phyloP scores from a whole-genome alignment of 352 stramenopile species.

The Pythium coloratum region DNA sequence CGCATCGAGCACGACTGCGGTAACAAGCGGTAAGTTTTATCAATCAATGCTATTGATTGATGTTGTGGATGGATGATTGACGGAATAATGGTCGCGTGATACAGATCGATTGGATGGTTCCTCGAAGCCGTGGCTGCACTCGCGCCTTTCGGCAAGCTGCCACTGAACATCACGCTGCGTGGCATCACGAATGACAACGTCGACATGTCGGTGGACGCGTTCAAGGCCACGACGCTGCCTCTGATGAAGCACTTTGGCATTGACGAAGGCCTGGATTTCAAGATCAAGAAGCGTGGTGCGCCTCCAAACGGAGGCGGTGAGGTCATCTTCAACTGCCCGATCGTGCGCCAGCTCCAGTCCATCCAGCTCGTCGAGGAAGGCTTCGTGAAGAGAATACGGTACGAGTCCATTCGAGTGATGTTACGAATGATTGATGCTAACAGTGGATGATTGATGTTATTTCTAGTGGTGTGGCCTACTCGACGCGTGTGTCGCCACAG shows the following conservation, averaged over 20 bases:
- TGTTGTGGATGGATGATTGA: neutral
- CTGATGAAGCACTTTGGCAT: slow-evolving; percentile 96
- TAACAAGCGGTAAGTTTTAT: slow-evolving; percentile 43
- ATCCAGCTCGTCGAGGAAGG: slow-evolving; percentile 96
- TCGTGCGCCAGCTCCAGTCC: slow-evolving; percentile 93
- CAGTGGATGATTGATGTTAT: neutral
- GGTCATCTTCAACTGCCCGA: slow-evolving; percentile 94
- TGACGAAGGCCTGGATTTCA: slow-evolving; percentile 85
- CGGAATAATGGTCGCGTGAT: neutral
- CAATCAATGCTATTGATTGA: neutral
- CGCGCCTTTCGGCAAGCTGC: slow-evolving; percentile 96
- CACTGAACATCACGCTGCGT: slow-evolving; percentile 91
- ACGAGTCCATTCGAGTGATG: neutral
- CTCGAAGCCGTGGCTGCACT: slow-evolving; percentile 97
- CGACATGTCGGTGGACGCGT: slow-evolving; percentile 92
- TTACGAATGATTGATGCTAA: neutral
- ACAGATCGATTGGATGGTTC: slow-evolving; percentile 96
- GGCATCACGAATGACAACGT: slow-evolving; percentile 96
- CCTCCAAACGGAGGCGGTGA: slow-evolving; percentile 79
- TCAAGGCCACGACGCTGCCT: slow-evolving; percentile 94
- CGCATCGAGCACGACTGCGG: slow-evolving; percentile 95
- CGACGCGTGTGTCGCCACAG: slow-evolving; percentile 96
- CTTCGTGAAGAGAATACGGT: slow-evolving; percentile 98
- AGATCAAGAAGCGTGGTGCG: slow-evolving; percentile 92
- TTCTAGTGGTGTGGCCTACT: slow-evolving; percentile 92